A percentile compares a stretch with the other conserved stretches of the same genome.
Evolutionary conservation across 2,329 filamentous ascomycete species (phyloP).

Genomic region (Hymenoscyphus infarciens): DNA sequence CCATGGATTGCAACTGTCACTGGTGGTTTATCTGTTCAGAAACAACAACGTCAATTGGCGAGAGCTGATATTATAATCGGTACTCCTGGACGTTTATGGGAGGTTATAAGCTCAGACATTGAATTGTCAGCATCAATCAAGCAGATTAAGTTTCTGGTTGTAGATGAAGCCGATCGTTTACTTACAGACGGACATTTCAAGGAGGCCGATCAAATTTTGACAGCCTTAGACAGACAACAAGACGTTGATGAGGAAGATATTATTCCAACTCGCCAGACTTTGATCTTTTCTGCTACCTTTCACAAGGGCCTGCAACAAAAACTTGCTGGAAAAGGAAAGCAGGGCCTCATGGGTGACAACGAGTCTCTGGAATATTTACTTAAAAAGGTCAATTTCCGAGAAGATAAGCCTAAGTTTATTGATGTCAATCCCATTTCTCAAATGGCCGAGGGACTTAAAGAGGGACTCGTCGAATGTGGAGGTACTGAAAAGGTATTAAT

Average conservation of each 20-base stretch:
- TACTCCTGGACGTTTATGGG: conserved; percentile 91
- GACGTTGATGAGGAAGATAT: conserved; percentile 47
- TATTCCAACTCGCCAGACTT: conserved; percentile 66
- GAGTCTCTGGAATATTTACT: conserved; percentile 92
- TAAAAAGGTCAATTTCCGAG: conserved; percentile 82
- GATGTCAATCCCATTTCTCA: conserved; percentile 87
- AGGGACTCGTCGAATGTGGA: conserved; percentile 87
- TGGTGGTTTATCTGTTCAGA: conserved; percentile 88
- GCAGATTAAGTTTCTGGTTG: conserved; percentile 74
- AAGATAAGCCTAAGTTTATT: conserved; percentile 81
- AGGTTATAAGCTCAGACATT: conserved; percentile 75
- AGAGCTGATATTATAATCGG: conserved; percentile 90
- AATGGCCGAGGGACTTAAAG: conserved; percentile 81
- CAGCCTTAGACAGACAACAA: conserved; percentile 66
- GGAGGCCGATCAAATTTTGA: conserved; percentile 84
- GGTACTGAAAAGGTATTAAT: conserved; percentile 79
- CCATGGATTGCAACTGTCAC: conserved; percentile 84
- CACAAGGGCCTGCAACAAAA: conserved; percentile 90
- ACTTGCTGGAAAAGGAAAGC: conserved; percentile 65
- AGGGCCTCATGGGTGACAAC: conserved; percentile 64
- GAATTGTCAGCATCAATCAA: conserved; percentile 68
- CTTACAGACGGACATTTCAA: conserved; percentile 94
- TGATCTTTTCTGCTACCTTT: conserved; percentile 97
- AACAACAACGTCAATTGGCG: conserved; percentile 81
- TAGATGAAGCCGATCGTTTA: conserved; percentile 91